Percentiles rank a stretch among this genome's conserved stretches.
Evolutionary conservation across 495 filamentous ascomycete species (phyloP).

Genomic region (Penicillium silybi): DNA sequence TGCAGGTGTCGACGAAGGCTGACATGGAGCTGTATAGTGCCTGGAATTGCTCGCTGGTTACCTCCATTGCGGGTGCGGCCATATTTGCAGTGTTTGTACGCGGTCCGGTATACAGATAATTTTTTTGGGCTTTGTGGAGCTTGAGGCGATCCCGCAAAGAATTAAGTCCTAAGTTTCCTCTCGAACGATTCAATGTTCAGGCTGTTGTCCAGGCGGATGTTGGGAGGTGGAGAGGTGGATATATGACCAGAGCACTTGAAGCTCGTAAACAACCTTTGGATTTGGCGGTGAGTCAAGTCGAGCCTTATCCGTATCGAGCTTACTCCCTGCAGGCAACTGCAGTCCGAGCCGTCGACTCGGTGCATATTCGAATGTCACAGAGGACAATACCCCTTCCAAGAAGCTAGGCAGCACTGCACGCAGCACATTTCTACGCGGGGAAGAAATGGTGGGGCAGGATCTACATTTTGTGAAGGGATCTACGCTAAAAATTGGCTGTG

Average conservation of each 20-base stretch:
- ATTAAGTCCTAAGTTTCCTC: background rate
- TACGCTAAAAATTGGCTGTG: background rate
- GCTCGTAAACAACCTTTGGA: background rate
- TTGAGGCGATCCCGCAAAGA: background rate
- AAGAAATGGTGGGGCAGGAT: slow-evolving; percentile 3
- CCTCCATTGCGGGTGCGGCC: slow-evolving; percentile 1
- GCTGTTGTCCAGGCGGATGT: background rate
- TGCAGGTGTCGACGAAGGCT: slow-evolving; percentile 62
- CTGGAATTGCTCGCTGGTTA: slow-evolving; percentile 17
- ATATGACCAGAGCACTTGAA: background rate
- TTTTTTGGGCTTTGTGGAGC: background rate
- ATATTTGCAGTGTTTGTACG: background rate
- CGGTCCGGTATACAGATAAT: background rate
- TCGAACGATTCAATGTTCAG: background rate
- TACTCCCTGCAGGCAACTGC: background rate
- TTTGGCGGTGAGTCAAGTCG: background rate
- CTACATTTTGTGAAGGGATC: background rate
- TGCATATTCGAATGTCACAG: slow-evolving; percentile 3
- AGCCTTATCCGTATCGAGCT: background rate
- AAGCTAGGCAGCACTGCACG: background rate
- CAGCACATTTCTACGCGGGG: background rate
- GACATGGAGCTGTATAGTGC: slow-evolving; percentile 47
- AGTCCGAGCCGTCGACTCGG: background rate
- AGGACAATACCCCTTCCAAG: background rate
- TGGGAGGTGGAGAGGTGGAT: background rate